These are phyloP conservation scores for Penicillium herquei DNA, from an alignment of 495 filamentous ascomycete species.

Conservation along the genomic window DNA sequence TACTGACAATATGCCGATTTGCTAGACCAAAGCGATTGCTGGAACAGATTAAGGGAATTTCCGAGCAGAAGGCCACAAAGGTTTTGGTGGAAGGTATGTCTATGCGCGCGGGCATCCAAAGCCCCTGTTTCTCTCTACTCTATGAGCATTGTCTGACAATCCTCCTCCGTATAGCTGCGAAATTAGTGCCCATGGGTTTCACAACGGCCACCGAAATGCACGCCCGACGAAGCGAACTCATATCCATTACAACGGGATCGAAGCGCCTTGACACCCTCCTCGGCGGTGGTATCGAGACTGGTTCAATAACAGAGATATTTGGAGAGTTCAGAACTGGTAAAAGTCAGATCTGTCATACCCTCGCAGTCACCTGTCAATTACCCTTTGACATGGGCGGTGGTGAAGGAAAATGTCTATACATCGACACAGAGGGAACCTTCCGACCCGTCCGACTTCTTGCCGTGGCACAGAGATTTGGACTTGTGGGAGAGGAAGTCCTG, in stretches of 20 bases:
- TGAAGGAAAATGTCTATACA: conserved; percentile 98
- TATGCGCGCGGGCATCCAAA: background rate
- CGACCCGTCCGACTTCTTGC: conserved; percentile 85
- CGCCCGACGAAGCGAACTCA: conserved; percentile 88
- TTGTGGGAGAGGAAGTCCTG: conserved; percentile 94
- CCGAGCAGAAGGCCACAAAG: conserved; percentile 91
- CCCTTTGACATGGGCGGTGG: conserved; percentile 99
- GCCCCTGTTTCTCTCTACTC: conserved; percentile 3
- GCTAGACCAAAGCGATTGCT: conserved; percentile 71
- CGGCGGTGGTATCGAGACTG: conserved; percentile 92
- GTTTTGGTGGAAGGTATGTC: conserved; percentile 81
- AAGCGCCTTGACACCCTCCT: conserved; percentile 95
- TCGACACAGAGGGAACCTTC: conserved; percentile 97
- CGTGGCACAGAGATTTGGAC: conserved; percentile 89
- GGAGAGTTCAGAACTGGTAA: conserved; percentile 98
- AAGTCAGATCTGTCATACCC: conserved; percentile 95
- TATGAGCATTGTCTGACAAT: background rate
- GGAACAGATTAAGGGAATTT: conserved; percentile 96
- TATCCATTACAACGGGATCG: conserved; percentile 95
- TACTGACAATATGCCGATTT: too few relatives aligned
- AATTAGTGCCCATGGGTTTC: conserved; percentile 97
- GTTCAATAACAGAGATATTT: conserved; percentile 97
- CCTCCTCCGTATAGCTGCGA: conserved; percentile 61
- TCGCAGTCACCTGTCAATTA: conserved; percentile 96
- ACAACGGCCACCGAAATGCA: conserved; percentile 99